Conservation (phyloP, 2,329 filamentous ascomycete species). For the Coniella vitis region DNA sequence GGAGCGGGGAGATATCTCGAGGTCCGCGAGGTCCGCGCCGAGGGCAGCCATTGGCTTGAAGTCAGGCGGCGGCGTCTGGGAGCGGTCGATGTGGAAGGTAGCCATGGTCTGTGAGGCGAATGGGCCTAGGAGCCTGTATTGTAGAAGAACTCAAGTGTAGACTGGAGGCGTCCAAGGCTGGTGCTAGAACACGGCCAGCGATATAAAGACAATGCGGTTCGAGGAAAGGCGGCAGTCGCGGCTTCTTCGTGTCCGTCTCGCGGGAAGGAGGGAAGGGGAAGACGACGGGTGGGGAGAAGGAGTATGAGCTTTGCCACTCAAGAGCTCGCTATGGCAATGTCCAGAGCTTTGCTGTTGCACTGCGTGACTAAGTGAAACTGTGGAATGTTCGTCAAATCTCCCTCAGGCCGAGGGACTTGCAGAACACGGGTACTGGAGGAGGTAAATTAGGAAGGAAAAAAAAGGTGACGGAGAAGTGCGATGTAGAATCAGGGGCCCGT, state of each 20-base stretch:
- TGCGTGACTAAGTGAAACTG: constrained; percentile 13
- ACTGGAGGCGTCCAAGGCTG: background rate
- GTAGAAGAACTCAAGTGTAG: no score
- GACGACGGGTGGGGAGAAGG: background rate
- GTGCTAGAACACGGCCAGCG: no score
- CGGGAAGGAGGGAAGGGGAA: background rate
- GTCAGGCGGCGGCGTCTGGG: constrained; percentile 59
- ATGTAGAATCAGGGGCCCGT: background rate
- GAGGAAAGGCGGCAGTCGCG: background rate
- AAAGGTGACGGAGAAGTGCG: constrained; percentile 8
- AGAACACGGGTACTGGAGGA: background rate
- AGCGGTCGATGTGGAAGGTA: constrained; percentile 32
- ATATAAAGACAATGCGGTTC: background rate
- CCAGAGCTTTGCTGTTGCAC: background rate
- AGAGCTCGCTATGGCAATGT: constrained; percentile 1
- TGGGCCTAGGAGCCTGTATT: background rate
- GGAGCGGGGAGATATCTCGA: constrained; percentile 51
- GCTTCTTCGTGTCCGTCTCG: background rate
- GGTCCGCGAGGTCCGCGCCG: constrained; percentile 37
- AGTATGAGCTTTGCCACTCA: constrained; percentile 7
- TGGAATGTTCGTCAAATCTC: constrained; percentile 8
- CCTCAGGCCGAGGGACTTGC: constrained; percentile 10
- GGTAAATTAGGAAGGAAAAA: constrained; percentile 2
- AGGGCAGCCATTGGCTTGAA: constrained; percentile 56
- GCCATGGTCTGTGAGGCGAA: constrained; percentile 26